Evolutionary conservation across 805 yeast genomes (phyloP).

Genomic region (Wickerhamiella alocasiicola): DNA sequence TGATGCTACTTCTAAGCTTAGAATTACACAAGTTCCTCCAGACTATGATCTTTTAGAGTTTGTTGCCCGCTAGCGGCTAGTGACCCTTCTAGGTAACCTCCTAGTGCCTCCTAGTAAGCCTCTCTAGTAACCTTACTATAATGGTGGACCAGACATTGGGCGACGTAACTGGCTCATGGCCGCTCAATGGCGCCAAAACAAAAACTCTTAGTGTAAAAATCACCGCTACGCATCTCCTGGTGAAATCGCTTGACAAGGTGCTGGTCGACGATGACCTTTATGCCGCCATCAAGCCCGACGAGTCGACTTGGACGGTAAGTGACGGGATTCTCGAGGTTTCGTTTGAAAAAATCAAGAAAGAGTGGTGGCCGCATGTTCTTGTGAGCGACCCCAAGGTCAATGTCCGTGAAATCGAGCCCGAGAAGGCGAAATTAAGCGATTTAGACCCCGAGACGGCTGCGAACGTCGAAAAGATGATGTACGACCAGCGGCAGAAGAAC

Average conservation of each 20-base stretch:
- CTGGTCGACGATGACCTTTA: constrained; percentile 29
- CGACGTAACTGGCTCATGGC: constrained; percentile 30
- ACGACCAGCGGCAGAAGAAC: constrained; percentile 33
- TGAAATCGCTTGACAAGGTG: constrained; percentile 11
- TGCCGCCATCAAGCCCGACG: constrained; percentile 26
- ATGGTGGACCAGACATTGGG: constrained; percentile 30
- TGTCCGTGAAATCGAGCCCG: constrained; percentile 32
- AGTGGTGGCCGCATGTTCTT: constrained; percentile 39
- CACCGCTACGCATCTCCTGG: constrained; percentile 15
- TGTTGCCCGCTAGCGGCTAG: not conserved
- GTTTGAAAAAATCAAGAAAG: constrained; percentile 30
- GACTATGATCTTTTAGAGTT: constrained; percentile 18
- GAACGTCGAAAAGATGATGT: constrained; percentile 38
- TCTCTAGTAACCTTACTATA: not conserved
- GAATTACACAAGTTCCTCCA: constrained; percentile 19
- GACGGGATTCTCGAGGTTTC: constrained; percentile 29
- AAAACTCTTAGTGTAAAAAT: constrained; percentile 27
- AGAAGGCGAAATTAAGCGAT: constrained; percentile 30
- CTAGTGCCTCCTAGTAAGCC: not conserved
- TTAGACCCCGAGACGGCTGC: constrained; percentile 33
- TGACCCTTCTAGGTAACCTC: not conserved
- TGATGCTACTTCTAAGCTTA: constrained; percentile 14
- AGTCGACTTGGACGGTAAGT: constrained; percentile 33
- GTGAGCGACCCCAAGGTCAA: constrained; percentile 33
- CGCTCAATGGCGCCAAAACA: constrained; percentile 28